Percentiles rank a stretch among this genome's conserved stretches.
These are phyloP conservation scores for Stentor roeselii DNA, from an alignment of 73 alveolate species.

Conservation along the genomic window DNA sequence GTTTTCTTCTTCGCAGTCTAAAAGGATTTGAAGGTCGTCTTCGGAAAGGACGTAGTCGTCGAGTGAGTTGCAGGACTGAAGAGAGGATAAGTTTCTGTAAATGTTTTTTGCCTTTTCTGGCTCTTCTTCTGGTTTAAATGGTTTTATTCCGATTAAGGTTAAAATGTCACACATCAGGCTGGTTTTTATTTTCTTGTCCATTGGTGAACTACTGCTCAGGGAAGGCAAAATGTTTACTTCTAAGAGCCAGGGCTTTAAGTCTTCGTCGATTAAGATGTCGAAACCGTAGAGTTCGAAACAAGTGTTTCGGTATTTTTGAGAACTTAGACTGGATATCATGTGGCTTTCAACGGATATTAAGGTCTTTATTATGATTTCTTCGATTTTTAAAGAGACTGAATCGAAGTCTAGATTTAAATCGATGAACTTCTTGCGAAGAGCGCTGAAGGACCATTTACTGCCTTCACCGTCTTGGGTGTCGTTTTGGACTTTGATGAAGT, in stretches of 20 bases:
- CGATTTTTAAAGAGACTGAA: slow-evolving; percentile 51
- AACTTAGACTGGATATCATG: slow-evolving; percentile 41
- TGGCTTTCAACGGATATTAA: slow-evolving; percentile 70
- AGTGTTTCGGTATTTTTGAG: slow-evolving; percentile 55
- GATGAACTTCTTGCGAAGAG: slow-evolving; percentile 46
- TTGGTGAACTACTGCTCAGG: slow-evolving; percentile 74
- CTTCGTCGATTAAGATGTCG: slow-evolving; percentile 86
- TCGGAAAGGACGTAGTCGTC: slow-evolving; percentile 18
- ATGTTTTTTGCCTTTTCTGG: slow-evolving; percentile 29
- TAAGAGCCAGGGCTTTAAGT: slow-evolving; percentile 87
- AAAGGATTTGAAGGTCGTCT: slow-evolving; percentile 36
- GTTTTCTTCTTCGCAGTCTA: slow-evolving; percentile 50
- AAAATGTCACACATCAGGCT: slow-evolving; percentile 74
- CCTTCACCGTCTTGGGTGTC: slow-evolving; percentile 56
- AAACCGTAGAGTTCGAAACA: slow-evolving; percentile 97
- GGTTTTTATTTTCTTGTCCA: slow-evolving; percentile 81
- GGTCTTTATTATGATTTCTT: slow-evolving; percentile 72
- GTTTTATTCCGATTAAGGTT: slow-evolving; percentile 50
- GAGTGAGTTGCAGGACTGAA: slow-evolving; percentile 19
- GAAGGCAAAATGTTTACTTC: slow-evolving; percentile 95
- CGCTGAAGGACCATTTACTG: slow-evolving; percentile 74
- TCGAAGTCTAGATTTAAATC: slow-evolving; percentile 50
- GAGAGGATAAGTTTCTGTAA: slow-evolving; percentile 2
- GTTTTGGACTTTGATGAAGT: slow-evolving; percentile 59
- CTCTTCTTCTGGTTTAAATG: slow-evolving; percentile 13